Percentiles rank a stretch among this genome's conserved stretches.
These are phyloP conservation scores for Pichia gijzeniarum DNA, from an alignment of 805 yeast species.

Conservation along the genomic window DNA sequence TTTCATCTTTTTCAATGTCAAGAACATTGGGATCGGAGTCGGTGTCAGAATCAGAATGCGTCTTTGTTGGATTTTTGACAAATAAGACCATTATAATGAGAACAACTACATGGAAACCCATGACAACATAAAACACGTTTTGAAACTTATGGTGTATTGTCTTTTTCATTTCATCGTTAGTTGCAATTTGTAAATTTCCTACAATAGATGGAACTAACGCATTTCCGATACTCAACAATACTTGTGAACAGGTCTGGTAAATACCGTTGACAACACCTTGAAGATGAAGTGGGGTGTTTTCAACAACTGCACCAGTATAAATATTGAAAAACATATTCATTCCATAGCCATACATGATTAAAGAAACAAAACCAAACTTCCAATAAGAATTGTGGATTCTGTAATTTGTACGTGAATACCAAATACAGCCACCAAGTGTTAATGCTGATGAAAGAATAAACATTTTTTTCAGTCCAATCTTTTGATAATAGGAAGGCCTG, in stretches of 20 bases:
- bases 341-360: constrained; percentile 17
- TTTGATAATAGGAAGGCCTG: constrained; percentile 10
- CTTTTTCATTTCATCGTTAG: not conserved
- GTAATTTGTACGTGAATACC: constrained; percentile 19
- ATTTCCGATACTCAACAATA: constrained; percentile 14
- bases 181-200: constrained; percentile 10
- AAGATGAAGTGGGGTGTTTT: constrained; percentile 16
- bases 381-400: constrained; percentile 16
- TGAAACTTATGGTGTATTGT: constrained; percentile 6
- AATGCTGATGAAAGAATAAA: constrained; percentile 13
- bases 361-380: constrained; percentile 23
- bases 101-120: constrained; percentile 4
- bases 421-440: constrained; percentile 14
- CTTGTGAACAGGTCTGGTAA: constrained; percentile 15
- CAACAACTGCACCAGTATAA: constrained; percentile 28
- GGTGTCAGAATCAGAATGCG: too few relatives aligned
- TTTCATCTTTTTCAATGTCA: too few relatives aligned
- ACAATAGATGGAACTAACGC: constrained; percentile 15
- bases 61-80: not conserved
- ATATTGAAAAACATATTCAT: constrained; percentile 31
- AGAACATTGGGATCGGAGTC: too few relatives aligned
- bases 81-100: not conserved
- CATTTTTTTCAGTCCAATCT: constrained; percentile 20
- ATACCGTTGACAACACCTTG: constrained; percentile 19
- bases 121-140: constrained; percentile 1